phyloP scores from a whole-genome alignment of 352 stramenopile species.

The Pythium monospermum region DNA sequence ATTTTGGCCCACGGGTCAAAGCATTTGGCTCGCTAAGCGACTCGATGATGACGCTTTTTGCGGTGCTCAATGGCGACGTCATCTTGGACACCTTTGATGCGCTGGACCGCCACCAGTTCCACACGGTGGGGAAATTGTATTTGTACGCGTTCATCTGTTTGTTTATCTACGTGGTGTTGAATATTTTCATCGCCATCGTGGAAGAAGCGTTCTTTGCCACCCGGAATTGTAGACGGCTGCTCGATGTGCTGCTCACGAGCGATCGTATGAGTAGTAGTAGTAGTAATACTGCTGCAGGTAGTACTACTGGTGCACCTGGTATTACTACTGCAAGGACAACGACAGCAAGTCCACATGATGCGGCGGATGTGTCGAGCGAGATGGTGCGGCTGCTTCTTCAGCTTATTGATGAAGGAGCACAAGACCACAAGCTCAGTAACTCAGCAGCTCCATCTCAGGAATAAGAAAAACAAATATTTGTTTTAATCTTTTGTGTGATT shows the following conservation, averaged over 20 bases:
- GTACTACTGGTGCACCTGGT: conserved; percentile 14
- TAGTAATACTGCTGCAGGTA: neutral
- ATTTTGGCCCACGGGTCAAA: conserved; percentile 81
- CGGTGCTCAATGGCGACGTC: conserved; percentile 88
- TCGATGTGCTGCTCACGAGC: conserved; percentile 58
- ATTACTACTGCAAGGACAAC: neutral
- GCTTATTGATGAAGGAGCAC: conserved; percentile 26
- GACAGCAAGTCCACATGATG: neutral
- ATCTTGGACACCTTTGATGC: conserved; percentile 89
- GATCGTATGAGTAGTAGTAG: conserved; percentile 26
- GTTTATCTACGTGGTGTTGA: conserved; percentile 93
- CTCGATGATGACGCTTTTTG: conserved; percentile 83
- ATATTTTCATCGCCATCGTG: conserved; percentile 90
- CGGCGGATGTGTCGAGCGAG: conserved; percentile 29
- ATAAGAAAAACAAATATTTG: too few species aligned
- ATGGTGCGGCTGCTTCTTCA: conserved; percentile 50
- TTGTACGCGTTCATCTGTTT: conserved; percentile 87
- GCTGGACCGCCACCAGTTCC: conserved; percentile 66
- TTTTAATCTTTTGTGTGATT: too few species aligned
- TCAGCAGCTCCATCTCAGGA: too few species aligned
- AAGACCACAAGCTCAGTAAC: too few species aligned
- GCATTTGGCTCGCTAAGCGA: conserved; percentile 60
- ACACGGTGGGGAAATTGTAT: conserved; percentile 69
- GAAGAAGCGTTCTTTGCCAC: conserved; percentile 91
- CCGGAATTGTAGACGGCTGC: conserved; percentile 47